Base-by-base conservation (phyloP, 768 basidiomycete species). In the Lepiota brunneoincarnata region DNA sequence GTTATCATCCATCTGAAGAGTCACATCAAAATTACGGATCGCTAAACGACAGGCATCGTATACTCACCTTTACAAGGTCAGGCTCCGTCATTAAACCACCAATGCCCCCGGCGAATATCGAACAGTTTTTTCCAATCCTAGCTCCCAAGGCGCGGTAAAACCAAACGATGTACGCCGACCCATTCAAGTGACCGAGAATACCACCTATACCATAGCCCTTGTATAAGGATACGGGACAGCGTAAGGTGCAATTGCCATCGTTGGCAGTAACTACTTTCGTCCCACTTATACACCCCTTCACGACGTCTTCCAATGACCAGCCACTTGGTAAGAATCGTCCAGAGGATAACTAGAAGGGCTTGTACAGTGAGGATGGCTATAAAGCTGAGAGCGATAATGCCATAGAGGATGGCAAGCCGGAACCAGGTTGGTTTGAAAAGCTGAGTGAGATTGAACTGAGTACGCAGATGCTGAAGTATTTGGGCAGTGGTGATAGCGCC, bases 161-260 rank as follows among this genome's bases (percentile, higher is more conserved):
- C 76, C 75, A 77, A 18, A 75, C 74, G 40, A 76, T 68, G 55
- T 75, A 78, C 3, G 67, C 69, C 0, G 74, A 68, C 4, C 77
- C 77, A 5, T 70, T 67, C 12, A 78, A 51, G 18, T 71, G 67
- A 1, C 66, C 71, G 1, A 77, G 64, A 6, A 75, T 69, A 15
- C 76, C 75, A 1, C 73, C 73, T 20, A 66, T 69, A 18, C 75
- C 77, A 59, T 72, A 75, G 6, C 75, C 76, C 36, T 68, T 66
- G 59, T 69, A 68, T n/a, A 76, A n/a, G 54, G 34, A 72, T 61
- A 17, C 69, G 65, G 2, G 73, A 69, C 6, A 77, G 58, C 1
- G 63, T 62, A 12, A 75, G 68, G 56, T 76, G 75, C n/a, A 78
- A 65, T 59, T 78, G 75, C 77, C 77, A 78, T 26, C 75, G 70